Conservation (phyloP, 2,329 filamentous ascomycete genomes). For the Colletotrichum gigasporum region DNA sequence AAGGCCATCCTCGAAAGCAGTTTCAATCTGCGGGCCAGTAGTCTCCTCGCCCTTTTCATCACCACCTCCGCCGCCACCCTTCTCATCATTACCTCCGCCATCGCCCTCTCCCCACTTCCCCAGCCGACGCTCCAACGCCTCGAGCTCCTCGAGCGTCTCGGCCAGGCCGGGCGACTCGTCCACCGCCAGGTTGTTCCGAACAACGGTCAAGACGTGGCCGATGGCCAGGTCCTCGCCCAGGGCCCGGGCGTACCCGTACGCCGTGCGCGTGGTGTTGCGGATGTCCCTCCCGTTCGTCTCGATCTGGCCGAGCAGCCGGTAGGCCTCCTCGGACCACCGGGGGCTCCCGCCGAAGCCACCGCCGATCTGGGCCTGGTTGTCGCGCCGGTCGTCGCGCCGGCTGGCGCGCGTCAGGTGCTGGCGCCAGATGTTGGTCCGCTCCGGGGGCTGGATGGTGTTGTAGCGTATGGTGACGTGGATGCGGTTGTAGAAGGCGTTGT, state of each 20-base stretch:
- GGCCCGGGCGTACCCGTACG: neutral
- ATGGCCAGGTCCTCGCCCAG: neutral
- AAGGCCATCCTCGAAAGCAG: too few relatives aligned
- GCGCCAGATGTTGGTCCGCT: neutral
- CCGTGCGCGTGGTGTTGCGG: neutral
- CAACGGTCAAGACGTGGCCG: neutral
- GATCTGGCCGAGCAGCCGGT: neutral
- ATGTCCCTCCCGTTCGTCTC: neutral
- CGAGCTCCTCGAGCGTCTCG: too few relatives aligned
- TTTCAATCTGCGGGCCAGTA: too few relatives aligned
- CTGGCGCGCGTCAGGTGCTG: neutral
- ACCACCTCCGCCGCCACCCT: too few relatives aligned
- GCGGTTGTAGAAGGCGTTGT: neutral
- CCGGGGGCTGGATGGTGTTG: rapidly evolving
- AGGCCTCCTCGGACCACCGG: neutral
- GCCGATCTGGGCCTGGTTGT: too few relatives aligned
- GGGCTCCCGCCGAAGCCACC: too few relatives aligned
- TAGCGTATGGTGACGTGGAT: neutral
- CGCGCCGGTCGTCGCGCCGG: too few relatives aligned
- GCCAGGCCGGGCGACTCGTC: too few relatives aligned
- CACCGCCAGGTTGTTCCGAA: neutral
- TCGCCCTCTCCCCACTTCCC: too few relatives aligned
- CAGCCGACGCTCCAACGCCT: too few relatives aligned
- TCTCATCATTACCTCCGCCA: too few relatives aligned
- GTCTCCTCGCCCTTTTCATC: too few relatives aligned